phyloP scores from a whole-genome alignment of 2,329 filamentous ascomycete species.

The Colletotrichum echinochloae region DNA sequence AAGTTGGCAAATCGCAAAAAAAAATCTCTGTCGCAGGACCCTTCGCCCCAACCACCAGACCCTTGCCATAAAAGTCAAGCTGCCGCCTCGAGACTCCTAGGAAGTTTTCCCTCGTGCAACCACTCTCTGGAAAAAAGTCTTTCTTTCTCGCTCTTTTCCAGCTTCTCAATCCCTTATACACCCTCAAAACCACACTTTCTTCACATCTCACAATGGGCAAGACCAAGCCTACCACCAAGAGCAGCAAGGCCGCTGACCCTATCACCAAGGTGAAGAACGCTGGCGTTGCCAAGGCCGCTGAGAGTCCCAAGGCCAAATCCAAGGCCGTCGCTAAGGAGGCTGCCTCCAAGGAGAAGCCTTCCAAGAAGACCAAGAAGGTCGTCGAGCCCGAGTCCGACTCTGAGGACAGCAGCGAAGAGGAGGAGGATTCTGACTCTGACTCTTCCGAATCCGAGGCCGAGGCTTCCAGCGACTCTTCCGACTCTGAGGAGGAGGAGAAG shows the following conservation, averaged over 20 bases:
- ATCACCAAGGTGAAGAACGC: slow-evolving; percentile 71
- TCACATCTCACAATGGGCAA: slow-evolving; percentile 63
- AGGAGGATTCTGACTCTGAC: slow-evolving; percentile 36
- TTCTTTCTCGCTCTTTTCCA: slow-evolving; percentile 27
- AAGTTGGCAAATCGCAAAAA: slow-evolving; percentile 39
- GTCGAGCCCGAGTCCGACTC: slow-evolving; percentile 49
- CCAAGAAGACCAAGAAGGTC: slow-evolving; percentile 58
- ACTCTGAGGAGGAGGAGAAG: slow-evolving; percentile 45
- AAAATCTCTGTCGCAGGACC: slow-evolving; percentile 41
- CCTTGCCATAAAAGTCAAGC: slow-evolving; percentile 40
- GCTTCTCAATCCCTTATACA: not conserved
- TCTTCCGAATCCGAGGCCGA: slow-evolving; percentile 48
- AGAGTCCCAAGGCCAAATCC: slow-evolving; percentile 74
- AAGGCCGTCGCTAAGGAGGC: slow-evolving; percentile 74
- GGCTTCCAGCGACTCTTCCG: slow-evolving; percentile 39
- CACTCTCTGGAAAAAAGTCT: slow-evolving; percentile 35
- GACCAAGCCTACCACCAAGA: slow-evolving; percentile 71
- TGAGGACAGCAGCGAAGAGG: slow-evolving; percentile 34
- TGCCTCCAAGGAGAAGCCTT: slow-evolving; percentile 58
- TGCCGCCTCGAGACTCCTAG: slow-evolving; percentile 22
- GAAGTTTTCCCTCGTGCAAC: slow-evolving; percentile 28
- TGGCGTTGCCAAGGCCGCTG: slow-evolving; percentile 74
- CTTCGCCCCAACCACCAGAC: slow-evolving; percentile 40
- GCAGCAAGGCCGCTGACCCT: slow-evolving; percentile 58
- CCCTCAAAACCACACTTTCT: slow-evolving; percentile 7